These are phyloP conservation scores for Graphiopsis chlorocephala DNA, from an alignment of 2,329 filamentous ascomycete species.

Conservation along the genomic window DNA sequence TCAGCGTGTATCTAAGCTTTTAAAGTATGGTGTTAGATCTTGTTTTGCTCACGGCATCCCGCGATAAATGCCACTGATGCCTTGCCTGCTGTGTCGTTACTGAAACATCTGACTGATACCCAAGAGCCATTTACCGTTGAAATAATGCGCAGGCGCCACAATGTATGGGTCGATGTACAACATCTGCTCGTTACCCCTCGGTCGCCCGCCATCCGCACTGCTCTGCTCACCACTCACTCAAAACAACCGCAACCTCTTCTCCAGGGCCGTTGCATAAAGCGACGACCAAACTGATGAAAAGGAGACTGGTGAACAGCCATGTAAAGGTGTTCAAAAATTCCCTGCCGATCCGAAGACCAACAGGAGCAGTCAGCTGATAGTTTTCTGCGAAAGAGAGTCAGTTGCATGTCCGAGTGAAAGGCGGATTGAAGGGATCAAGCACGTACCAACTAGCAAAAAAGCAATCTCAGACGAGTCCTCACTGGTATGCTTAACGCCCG, in stretches of 20 bases:
- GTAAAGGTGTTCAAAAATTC: constrained; percentile 83
- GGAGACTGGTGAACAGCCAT: constrained; percentile 39
- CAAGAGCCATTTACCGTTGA: background rate
- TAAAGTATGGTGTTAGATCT: no score
- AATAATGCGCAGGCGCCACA: background rate
- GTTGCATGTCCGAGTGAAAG: background rate
- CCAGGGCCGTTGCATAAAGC: constrained; percentile 46
- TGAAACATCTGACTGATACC: no score
- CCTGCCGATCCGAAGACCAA: constrained; percentile 67
- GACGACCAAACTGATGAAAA: constrained; percentile 50
- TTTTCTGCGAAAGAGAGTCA: constrained; percentile 60
- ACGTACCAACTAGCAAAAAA: constrained; percentile 76
- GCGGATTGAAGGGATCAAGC: background rate
- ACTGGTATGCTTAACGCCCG: constrained; percentile 79
- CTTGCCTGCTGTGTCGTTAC: no score
- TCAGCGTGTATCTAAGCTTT: no score
- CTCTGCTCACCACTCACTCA: background rate
- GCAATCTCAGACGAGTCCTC: constrained; percentile 83
- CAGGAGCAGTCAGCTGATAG: constrained; percentile 73
- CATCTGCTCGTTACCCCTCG: background rate
- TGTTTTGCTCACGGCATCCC: no score
- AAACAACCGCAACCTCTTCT: constrained; percentile 5
- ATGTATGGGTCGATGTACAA: background rate
- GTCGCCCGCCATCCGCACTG: background rate
- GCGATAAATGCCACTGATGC: no score